Evolutionary conservation across 2,329 filamentous ascomycete species (phyloP).

Genomic region (Akanthomyces dipterigenus): DNA sequence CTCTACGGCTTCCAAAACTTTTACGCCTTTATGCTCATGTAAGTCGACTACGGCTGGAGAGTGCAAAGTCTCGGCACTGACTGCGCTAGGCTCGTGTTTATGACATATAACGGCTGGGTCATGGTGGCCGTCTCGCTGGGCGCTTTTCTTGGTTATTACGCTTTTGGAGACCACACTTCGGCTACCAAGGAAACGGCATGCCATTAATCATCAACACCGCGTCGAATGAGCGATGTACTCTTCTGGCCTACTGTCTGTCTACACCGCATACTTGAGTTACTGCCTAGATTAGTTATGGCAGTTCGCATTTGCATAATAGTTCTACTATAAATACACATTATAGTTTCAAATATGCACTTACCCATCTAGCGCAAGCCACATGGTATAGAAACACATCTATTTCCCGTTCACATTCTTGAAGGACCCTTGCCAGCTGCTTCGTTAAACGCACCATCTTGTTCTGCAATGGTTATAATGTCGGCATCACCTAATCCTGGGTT

Average conservation of each 20-base stretch:
- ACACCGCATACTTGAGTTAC: neutral
- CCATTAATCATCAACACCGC: constrained; percentile 50
- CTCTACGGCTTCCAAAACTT: constrained; percentile 93
- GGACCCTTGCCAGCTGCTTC: constrained; percentile 26
- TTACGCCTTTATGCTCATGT: constrained; percentile 99
- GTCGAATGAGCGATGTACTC: neutral
- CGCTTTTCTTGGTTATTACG: constrained; percentile 79
- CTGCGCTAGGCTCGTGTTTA: constrained; percentile 76
- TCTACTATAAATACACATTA: neutral
- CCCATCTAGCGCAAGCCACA: neutral
- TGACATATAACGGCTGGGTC: constrained; percentile 99
- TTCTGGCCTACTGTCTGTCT: neutral
- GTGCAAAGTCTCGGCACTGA: neutral
- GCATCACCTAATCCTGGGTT: constrained; percentile 48
- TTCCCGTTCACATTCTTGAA: constrained; percentile 21
- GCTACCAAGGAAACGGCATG: constrained; percentile 84
- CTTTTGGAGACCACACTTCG: constrained; percentile 66
- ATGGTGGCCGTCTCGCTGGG: constrained; percentile 89
- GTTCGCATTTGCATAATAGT: neutral
- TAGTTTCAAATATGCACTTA: neutral
- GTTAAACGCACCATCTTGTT: constrained; percentile 39
- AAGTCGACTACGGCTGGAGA: constrained; percentile 36
- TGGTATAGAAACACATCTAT: constrained; percentile 6
- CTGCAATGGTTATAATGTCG: constrained; percentile 39
- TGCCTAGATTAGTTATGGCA: neutral